Evolutionary conservation across 2,329 filamentous ascomycete species (phyloP).

Genomic region (Aspergillus texensis): DNA sequence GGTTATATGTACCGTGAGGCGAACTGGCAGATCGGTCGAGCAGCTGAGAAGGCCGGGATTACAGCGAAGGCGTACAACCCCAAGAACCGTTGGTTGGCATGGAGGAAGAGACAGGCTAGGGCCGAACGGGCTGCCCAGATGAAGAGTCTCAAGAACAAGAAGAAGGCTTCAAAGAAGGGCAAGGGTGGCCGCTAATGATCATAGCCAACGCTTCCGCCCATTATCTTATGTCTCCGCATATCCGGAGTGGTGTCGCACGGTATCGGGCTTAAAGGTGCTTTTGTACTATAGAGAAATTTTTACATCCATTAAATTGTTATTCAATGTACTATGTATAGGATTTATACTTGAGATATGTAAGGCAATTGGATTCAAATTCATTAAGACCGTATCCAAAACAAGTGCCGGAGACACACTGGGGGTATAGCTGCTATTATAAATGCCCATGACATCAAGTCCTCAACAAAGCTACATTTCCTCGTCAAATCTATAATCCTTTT

Average conservation of each 20-base stretch:
- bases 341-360: neutral
- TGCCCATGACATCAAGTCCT: neutral
- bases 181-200: constrained; percentile 32
- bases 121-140: constrained; percentile 56
- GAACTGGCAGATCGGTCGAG: constrained; percentile 69
- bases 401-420: neutral
- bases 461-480: neutral
- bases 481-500: neutral
- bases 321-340: constrained; percentile 8
- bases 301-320: constrained; percentile 9
- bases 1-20: constrained; percentile 67
- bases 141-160: constrained; percentile 55
- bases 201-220: constrained; percentile 12
- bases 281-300: constrained; percentile 39
- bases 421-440: constrained; percentile 2
- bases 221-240: constrained; percentile 18
- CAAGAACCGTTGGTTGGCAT: constrained; percentile 65
- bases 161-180: constrained; percentile 43
- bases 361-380: neutral
- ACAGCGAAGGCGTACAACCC: constrained; percentile 59
- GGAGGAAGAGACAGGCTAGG: constrained; percentile 61
- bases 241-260: constrained; percentile 15
- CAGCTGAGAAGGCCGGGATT: constrained; percentile 62
- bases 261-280: constrained; percentile 25
- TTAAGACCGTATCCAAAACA: neutral